Evolutionary conservation across 306 rosid genomes (phyloP), one percentile per base, ranked within the genome.

Genomic region (Abrus pulchellus): DNA sequence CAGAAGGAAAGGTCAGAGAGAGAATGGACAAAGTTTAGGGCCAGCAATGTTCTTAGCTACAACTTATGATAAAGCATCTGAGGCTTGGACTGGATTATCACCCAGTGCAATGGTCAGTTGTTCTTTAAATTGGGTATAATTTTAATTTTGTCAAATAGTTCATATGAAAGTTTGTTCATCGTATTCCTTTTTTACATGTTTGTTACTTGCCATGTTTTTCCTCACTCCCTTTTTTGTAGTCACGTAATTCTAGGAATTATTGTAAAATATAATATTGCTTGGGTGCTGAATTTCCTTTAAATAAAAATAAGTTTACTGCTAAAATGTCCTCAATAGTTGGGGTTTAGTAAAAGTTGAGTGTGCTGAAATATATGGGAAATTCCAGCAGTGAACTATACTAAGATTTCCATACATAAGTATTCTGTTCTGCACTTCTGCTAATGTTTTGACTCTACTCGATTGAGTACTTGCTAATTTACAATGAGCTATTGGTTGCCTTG

Each of bases 31-130:
- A 64, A 80, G 67, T 82, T 68, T 63, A 40, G 86, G 84, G 32
- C 85, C 94, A 34, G 89, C 84, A 32, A 90, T 95, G 94, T 95
- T 93, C 87, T 74, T 95, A 76, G 97, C 94, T 59, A 90, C 98
- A 60, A 83, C 86, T 82, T 95, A 95, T 61, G 98, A 93, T 77
- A 93, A 84, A 73, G 89, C 86, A 78, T 93, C 99, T 28, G 96
- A 93, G 78, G 94, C 94, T 65, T 95, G 99, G 99, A 95, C 97
- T 85, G 84, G 79, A 84, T 74, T 75, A 84, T 93, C 96, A 48
- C 97, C 98, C 30, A 91, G 83, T 68, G 65, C 68, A 74, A 57
- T 74, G 88, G 99, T 95, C 77, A 54, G 97, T 72, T 82, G 85
- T 60, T 73, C 72, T 45, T 59, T 73, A 43, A 60, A 13, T 64